A percentile compares a stretch with the other conserved stretches of the same genome.
phyloP scores from a whole-genome alignment of 345 rosid species.

The Cardamine occulta region DNA sequence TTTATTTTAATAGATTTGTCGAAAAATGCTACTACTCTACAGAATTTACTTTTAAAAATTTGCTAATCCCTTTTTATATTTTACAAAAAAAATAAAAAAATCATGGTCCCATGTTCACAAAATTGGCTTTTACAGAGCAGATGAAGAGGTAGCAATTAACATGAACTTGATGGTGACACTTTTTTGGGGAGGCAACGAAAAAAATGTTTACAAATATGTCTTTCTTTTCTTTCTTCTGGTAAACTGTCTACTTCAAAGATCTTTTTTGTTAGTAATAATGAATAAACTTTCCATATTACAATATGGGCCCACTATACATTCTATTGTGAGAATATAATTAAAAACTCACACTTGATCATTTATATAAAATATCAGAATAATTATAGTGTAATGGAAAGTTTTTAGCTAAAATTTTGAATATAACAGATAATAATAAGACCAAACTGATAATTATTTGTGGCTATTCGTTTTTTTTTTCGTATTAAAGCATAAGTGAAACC shows the following conservation, averaged over 20 bases:
- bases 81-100: no score
- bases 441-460: not conserved
- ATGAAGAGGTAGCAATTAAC: not conserved
- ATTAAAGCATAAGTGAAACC: not conserved
- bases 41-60: not conserved
- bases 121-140: no score
- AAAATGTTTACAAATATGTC: not conserved
- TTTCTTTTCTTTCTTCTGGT: not conserved
- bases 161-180: not conserved
- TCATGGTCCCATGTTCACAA: constrained; percentile 26
- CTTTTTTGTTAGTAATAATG: not conserved
- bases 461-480: not conserved
- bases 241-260: constrained; percentile 12
- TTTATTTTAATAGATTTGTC: no score
- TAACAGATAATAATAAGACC: not conserved
- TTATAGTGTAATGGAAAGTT: not conserved
- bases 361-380: not conserved
- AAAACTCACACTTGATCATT: not conserved
- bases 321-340: not conserved
- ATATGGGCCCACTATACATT: constrained; percentile 7
- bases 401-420: not conserved
- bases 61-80: not conserved
- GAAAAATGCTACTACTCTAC: not conserved
- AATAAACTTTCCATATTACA: not conserved
- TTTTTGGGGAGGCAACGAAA: not conserved